phyloP scores from a whole-genome alignment of 106 monocot species.

The Allium sativum region DNA sequence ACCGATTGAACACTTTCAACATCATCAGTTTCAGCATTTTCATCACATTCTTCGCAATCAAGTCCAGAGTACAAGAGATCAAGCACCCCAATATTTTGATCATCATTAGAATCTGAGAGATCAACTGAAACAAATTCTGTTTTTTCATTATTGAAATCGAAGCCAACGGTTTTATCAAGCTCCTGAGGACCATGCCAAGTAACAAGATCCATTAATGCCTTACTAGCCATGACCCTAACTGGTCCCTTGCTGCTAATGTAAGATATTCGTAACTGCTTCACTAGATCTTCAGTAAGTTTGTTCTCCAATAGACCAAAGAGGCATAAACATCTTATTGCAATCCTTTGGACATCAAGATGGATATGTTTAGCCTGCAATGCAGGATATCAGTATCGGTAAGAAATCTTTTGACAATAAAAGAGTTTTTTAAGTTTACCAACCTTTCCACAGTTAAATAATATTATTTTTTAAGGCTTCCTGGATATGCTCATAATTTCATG shows the following conservation, averaged over 20 bases:
- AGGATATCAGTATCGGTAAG: background rate
- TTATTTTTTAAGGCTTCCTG: no score
- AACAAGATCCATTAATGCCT: constrained; percentile 69
- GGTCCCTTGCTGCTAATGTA: constrained; percentile 46
- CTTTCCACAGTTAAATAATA: no score
- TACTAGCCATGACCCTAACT: constrained; percentile 69
- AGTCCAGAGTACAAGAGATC: constrained; percentile 66
- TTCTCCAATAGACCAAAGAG: constrained; percentile 65
- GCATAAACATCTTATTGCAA: constrained; percentile 59
- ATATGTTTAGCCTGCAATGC: constrained; percentile 59
- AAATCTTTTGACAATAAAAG: background rate
- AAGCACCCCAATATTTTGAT: constrained; percentile 38
- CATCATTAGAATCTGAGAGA: constrained; percentile 31
- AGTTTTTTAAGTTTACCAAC: no score
- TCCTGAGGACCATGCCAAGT: constrained; percentile 73
- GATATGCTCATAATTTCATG: no score
- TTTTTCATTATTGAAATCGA: constrained; percentile 25
- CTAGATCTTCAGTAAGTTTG: constrained; percentile 59
- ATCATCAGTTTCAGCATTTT: constrained; percentile 26
- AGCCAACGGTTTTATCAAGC: constrained; percentile 47
- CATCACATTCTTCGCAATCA: constrained; percentile 24
- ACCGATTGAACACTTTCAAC: constrained; percentile 44
- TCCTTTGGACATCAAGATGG: constrained; percentile 67
- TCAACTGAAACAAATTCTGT: constrained; percentile 25
- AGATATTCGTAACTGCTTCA: constrained; percentile 66